phyloP scores from a whole-genome alignment of 345 rosid genomes.

The Microcos paniculata region DNA sequence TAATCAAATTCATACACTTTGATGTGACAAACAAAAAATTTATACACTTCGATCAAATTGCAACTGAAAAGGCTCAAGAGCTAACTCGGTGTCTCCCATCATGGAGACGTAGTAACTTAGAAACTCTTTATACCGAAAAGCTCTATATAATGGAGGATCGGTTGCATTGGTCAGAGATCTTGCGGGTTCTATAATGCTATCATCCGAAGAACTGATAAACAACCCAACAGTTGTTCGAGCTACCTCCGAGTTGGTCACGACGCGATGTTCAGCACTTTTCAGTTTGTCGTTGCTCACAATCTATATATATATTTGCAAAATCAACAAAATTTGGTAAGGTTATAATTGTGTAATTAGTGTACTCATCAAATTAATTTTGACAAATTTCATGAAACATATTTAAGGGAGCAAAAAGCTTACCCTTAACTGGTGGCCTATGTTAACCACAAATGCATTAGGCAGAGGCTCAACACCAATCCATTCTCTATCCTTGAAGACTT shows the following conservation, averaged over 20 bases:
- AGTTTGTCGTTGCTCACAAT: constrained; percentile 30
- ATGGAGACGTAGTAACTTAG: background rate
- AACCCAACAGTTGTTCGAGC: constrained; percentile 26
- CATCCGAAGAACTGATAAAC: constrained; percentile 11
- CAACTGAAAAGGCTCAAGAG: constrained; percentile 13
- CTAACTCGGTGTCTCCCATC: background rate
- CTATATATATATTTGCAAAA: background rate
- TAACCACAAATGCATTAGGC: constrained; percentile 33
- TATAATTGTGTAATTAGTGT: too few species aligned
- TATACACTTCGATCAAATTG: background rate
- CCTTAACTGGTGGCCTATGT: constrained; percentile 28
- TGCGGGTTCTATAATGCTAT: constrained; percentile 23
- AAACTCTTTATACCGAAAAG: constrained; percentile 19
- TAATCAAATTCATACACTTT: too few species aligned
- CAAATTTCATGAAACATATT: background rate
- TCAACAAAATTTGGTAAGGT: too few species aligned
- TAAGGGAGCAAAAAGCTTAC: background rate
- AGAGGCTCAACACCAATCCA: constrained; percentile 33
- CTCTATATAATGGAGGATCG: constrained; percentile 20
- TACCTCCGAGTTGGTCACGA: constrained; percentile 22
- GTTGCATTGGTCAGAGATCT: background rate
- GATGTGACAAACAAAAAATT: too few species aligned
- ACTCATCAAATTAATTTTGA: background rate
- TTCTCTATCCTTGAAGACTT: constrained; percentile 29
- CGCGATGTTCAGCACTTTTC: constrained; percentile 35